Evolutionary conservation across 176 grass and related monocot species (phyloP).

Genomic region (Triticum timopheevii): DNA sequence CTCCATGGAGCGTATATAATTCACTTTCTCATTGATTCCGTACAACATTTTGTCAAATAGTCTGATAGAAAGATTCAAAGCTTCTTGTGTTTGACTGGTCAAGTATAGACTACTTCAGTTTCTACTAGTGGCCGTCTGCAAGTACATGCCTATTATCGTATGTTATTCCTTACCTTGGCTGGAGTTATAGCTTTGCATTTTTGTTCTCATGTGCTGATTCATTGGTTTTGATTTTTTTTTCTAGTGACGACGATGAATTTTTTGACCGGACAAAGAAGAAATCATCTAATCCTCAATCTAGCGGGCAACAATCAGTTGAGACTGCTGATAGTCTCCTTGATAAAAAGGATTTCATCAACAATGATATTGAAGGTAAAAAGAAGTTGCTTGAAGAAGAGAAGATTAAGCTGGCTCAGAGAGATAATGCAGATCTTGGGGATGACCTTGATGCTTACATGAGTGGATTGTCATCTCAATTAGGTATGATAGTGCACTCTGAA

Average conservation of each 20-base stretch:
- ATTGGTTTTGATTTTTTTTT: conserved; percentile 30
- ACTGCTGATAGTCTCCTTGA: conserved; percentile 96
- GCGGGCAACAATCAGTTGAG: conserved; percentile 74
- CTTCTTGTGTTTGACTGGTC: neutral
- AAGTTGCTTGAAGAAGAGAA: conserved; percentile 79
- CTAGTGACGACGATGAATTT: conserved; percentile 94
- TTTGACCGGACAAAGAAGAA: conserved; percentile 96
- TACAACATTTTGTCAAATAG: neutral
- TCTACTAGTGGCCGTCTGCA: neutral
- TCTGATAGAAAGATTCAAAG: neutral
- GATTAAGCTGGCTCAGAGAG: conserved; percentile 44
- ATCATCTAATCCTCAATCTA: conserved; percentile 45
- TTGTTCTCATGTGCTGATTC: conserved; percentile 20
- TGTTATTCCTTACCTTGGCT: neutral
- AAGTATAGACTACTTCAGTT: neutral
- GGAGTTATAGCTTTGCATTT: neutral
- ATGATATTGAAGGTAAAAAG: conserved; percentile 73
- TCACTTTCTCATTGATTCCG: neutral
- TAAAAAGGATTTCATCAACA: conserved; percentile 70
- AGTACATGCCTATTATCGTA: neutral
- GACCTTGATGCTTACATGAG: conserved; percentile 98
- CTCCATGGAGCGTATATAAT: neutral
- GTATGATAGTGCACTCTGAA: conserved; percentile 36
- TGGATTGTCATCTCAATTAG: conserved; percentile 94
- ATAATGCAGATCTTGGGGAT: conserved; percentile 57